Base-by-base conservation (phyloP, 140 eudicot species). In the Anethum foeniculum region DNA sequence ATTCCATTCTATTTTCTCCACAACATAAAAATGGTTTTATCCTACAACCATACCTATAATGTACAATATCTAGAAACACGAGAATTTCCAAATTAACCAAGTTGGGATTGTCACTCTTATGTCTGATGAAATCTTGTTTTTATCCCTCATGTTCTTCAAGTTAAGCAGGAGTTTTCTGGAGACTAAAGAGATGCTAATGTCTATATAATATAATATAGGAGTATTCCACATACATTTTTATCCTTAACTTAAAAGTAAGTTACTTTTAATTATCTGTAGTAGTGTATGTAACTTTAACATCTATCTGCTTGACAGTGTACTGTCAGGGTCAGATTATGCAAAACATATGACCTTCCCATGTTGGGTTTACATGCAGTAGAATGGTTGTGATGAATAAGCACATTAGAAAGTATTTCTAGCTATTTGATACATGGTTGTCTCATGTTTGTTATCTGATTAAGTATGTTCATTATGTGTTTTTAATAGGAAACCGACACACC, bases 401-500 rank as follows among this genome's bases (percentile, higher is more conserved):
- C 21, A 21, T 21, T 21, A 6, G 25, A 56, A 21, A 6, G 65
- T 56, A 19, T 21, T 56, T 5, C 7, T 56, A 21, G 25, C 25
- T 56, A 21, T 23, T n/a, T 56, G 65, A 56, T 6, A 56, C n/a
- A 56, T 56, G 27, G 12, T 5, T 56, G 28, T 56, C 65, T 28
- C 65, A 56, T 56, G 65, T 21, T 23, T 21, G 64, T 54, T 54
- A 21, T 56, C 13, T 69, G 46, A 69, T 34, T 14, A 69, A 28
- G 18, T 74, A 30, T 74, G 28, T 79, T 52, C 41, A 6, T 41
- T 32, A 21, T 75, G 83, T 74, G 83, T 47, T 30, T 82, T 74
- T 47, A 48, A 71, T 78, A 95, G 99, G 97, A 92, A 83, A 88
- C 82, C 54, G 97, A 90, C 73, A 80, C 81, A 32, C 97, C 99